Base-by-base conservation (phyloP, 2,329 filamentous ascomycete genomes). In the Ramularia endophylla region DNA sequence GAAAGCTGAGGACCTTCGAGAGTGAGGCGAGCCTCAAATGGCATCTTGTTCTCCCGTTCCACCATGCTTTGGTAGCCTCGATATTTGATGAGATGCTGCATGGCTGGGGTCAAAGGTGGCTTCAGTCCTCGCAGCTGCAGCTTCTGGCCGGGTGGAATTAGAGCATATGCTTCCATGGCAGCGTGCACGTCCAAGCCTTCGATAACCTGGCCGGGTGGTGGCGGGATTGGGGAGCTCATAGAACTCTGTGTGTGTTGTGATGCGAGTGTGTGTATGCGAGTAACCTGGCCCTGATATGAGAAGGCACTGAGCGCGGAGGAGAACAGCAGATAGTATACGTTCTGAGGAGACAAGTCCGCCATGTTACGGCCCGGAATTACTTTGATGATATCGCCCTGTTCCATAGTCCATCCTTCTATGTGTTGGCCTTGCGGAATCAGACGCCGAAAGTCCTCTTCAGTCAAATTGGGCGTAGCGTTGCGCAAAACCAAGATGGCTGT, bases 261-360 rank as follows among this genome's bases (percentile, higher is more conserved):
- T 27, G 67, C 65, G 4, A 79, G 59, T 11, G 58, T 57, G 59
- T 77, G 74, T 12, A 83, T 63, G 5, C 72, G 65, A 7, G 62
- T 56, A 0, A 73, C 70, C 45, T 79, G 74, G 17, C 70, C 66
- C 39, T 75, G 72, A 61, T 85, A 89, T 29, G 75, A 69, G 6
- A 67, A 59, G 0, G 84, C 83, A 9, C 79, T 75, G n/a, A 69
- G 65, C 13, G 66, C 57, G 16, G 69, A 74, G 46, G 74, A 69
- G 68, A 89, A 90, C 40, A 85, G 69, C 41, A 90, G 66, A 62
- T 77, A 81, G 65, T 88, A 89, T 53, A 73, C 73, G 44, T 78
- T 80, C 1, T 75, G 62, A 3, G 79, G 75, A 43, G 78, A 75
- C 36, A 86, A 71, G 8, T 81, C 85, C 41, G 69, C 60, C 3